These are phyloP conservation scores for Quercus wislizeni DNA, from an alignment of 306 rosid genomes.

Conservation along the genomic window DNA sequence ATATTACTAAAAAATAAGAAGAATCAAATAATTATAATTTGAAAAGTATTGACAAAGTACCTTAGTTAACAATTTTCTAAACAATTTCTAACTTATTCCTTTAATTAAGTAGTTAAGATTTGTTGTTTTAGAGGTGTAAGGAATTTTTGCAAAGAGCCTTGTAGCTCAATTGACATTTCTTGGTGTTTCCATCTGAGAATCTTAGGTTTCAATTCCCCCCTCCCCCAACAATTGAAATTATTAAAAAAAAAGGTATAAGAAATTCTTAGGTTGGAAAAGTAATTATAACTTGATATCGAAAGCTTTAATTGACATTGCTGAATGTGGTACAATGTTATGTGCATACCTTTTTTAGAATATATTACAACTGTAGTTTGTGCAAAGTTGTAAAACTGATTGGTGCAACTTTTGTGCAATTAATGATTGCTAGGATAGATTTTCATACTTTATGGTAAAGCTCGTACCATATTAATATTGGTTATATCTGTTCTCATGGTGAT, in stretches of 20 bases:
- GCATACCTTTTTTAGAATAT: not conserved
- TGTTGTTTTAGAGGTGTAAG: not conserved
- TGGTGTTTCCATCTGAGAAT: too few species aligned
- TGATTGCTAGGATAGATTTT: not conserved
- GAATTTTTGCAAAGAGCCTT: not conserved
- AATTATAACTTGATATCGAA: not conserved
- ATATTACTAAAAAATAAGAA: too few species aligned
- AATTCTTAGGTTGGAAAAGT: not conserved
- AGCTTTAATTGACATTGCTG: not conserved
- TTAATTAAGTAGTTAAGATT: not conserved
- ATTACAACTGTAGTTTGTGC: not conserved
- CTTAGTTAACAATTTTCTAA: not conserved
- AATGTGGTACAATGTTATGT: not conserved
- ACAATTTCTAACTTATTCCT: not conserved
- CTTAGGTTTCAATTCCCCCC: too few species aligned
- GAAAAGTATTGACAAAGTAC: not conserved
- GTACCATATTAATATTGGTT: not conserved
- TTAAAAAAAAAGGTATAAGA: not conserved
- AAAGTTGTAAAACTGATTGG: not conserved
- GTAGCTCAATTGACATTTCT: too few species aligned
- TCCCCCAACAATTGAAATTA: too few species aligned
- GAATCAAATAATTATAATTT: not conserved
- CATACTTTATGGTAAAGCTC: not conserved
- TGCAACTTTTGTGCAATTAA: not conserved
- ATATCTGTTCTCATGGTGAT: constrained; percentile 23